Conservation (phyloP, 2,329 filamentous ascomycete species). For the Colletotrichum eleusines region DNA sequence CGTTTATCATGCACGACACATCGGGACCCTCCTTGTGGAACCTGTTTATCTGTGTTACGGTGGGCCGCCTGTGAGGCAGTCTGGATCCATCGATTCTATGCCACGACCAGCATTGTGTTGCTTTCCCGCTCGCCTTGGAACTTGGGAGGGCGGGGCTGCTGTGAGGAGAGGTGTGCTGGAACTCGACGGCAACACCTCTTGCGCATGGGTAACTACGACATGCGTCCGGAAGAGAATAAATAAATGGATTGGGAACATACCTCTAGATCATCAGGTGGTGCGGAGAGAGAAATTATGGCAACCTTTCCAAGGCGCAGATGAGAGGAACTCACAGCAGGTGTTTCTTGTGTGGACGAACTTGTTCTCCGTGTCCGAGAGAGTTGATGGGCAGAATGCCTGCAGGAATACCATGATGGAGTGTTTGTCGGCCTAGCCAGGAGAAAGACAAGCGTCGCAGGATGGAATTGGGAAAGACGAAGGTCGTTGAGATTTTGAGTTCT, state of each 20-base stretch:
- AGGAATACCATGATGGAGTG: background rate
- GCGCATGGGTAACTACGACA: background rate
- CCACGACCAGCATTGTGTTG: background rate
- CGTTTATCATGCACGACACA: background rate
- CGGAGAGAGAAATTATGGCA: background rate
- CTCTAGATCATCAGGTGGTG: too few relatives aligned
- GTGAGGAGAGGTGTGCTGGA: background rate
- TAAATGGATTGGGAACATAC: background rate
- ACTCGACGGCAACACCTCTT: background rate
- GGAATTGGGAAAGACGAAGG: background rate
- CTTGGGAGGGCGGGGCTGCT: background rate
- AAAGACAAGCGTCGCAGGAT: background rate
- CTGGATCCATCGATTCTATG: background rate
- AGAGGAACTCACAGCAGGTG: background rate
- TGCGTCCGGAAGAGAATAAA: conserved; percentile 5
- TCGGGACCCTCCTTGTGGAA: background rate
- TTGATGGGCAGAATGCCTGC: background rate
- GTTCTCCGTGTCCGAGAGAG: background rate
- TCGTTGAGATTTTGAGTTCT: background rate
- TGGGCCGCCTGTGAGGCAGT: background rate
- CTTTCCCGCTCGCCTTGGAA: background rate
- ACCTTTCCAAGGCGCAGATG: background rate
- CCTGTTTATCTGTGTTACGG: background rate
- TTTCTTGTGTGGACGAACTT: background rate
- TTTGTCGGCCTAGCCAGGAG: background rate